Percentiles rank a stretch among this genome's conserved stretches.
These are phyloP conservation scores for Colletotrichum noveboracense DNA, from an alignment of 2,329 filamentous ascomycete genomes.

Conservation along the genomic window DNA sequence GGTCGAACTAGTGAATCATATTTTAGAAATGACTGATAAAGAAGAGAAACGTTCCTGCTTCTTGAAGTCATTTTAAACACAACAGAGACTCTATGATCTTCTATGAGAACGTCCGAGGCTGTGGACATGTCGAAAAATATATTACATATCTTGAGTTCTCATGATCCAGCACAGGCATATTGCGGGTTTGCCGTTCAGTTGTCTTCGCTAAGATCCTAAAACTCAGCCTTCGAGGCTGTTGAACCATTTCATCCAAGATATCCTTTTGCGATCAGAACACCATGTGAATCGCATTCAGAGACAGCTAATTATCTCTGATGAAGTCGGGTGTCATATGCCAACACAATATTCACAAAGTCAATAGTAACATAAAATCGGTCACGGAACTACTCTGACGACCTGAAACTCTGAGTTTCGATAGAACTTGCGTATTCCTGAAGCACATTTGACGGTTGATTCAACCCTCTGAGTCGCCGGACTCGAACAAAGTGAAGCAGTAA, in stretches of 20 bases:
- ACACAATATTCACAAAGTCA: background rate
- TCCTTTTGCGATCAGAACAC: background rate
- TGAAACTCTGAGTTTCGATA: background rate
- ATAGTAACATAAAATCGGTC: background rate
- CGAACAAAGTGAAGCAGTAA: background rate
- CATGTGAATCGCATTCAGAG: background rate
- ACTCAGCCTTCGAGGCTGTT: background rate
- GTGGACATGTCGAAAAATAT: background rate
- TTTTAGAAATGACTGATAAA: background rate
- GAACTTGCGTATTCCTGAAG: rapidly evolving
- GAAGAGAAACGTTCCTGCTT: background rate
- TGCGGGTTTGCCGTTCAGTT: too few relatives aligned
- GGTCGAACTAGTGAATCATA: background rate
- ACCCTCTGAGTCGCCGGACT: background rate
- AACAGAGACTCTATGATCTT: rapidly evolving
- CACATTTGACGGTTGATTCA: rapidly evolving
- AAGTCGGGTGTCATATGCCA: background rate
- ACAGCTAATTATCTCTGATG: background rate
- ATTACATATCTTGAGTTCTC: background rate
- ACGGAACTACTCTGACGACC: background rate
- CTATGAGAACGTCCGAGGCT: background rate
- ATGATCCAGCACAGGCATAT: rapidly evolving
- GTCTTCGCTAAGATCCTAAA: background rate
- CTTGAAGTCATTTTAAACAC: background rate
- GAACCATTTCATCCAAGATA: background rate